These are phyloP conservation scores for Leccinum griseonigrum DNA, from an alignment of 1,284 basidiomycete genomes.

Conservation along the genomic window DNA sequence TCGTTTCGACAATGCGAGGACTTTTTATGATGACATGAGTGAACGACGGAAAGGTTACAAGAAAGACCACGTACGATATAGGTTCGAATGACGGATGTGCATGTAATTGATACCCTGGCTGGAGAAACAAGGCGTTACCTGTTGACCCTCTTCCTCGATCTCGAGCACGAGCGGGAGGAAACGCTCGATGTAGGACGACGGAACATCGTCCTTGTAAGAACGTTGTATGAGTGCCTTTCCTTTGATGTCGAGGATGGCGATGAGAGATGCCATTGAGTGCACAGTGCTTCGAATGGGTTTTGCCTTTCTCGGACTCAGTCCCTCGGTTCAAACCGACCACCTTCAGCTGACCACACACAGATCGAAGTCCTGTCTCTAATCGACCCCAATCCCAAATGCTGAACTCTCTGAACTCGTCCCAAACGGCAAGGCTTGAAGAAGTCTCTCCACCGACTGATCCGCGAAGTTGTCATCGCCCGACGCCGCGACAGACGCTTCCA, in stretches of 20 bases:
- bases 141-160: slow-evolving; percentile 96
- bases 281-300: too few species aligned
- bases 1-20: slow-evolving; percentile 92
- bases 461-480: slow-evolving; percentile 48
- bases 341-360: too few species aligned
- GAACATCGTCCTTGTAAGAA: slow-evolving; percentile 97
- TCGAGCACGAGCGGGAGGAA: slow-evolving; percentile 96
- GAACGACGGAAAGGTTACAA: not conserved
- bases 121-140: slow-evolving; percentile 94
- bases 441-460: slow-evolving; percentile 38
- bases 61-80: slow-evolving; percentile 69
- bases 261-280: slow-evolving; percentile 51
- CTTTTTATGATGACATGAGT: slow-evolving; percentile 40
- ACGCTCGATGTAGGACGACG: slow-evolving; percentile 84
- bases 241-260: slow-evolving; percentile 97
- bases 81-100: slow-evolving; percentile 97
- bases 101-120: slow-evolving; percentile 95
- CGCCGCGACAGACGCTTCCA: slow-evolving; percentile 84
- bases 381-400: slow-evolving; percentile 47
- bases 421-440: slow-evolving; percentile 74
- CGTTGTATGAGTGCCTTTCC: slow-evolving; percentile 98
- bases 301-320: too few species aligned
- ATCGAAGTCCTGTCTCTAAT: slow-evolving; percentile 61
- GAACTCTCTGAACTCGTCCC: slow-evolving; percentile 69
- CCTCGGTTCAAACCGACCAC: too few species aligned